Evolutionary conservation across 805 yeast genomes (phyloP), one percentile per base, ranked within the genome.

Genomic region (Myxozyma lipomycoides): DNA sequence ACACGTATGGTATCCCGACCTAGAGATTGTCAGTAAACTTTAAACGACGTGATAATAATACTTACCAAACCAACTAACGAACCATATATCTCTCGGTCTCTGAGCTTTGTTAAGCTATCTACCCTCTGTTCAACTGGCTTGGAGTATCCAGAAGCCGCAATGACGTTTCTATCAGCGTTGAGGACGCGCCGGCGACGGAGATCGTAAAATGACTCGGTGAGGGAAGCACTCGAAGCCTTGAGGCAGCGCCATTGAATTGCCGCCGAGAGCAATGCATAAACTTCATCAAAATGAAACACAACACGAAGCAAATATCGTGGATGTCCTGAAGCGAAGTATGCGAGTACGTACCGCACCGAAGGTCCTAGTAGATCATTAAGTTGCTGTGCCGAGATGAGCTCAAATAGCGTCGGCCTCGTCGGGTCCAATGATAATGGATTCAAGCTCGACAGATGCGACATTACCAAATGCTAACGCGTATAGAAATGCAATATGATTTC

Each of bases 141-240:
- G 43, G 61, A 52, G 46, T 68, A 66, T 10, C 44, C 52, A 21
- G 56, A 39, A n/a, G 54, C 63, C 1, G 62, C 57, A 4, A 51
- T 45, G 17, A 62, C 55, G 15, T 70, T 56, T 15, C 64, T 60
- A 17, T 46, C 54, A 10, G 64, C 55, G 1, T 69, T 58, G 22
- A 73, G 63, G 32, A 56, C 57, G 3, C 66, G 59, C 5, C 77
- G 76, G 43, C 95, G 73, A 63, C 88, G 88, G 56, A 91, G 69
- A 1, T 97, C 98, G 64, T 91, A 91, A 64, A 91, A 91, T 63
- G 86, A 85, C 66, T 91, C 97, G 0, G 95, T 87, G 62, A 91
- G 87, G 1, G 93, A 79, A 0, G 95, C 79, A 61, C 86, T 90
- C 87, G 93, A 86, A 43, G 73, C 73, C 45, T 71, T 76, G 43